These are phyloP conservation scores for Cucurbita argyrosperma DNA, from an alignment of 306 rosid species.

Conservation along the genomic window DNA sequence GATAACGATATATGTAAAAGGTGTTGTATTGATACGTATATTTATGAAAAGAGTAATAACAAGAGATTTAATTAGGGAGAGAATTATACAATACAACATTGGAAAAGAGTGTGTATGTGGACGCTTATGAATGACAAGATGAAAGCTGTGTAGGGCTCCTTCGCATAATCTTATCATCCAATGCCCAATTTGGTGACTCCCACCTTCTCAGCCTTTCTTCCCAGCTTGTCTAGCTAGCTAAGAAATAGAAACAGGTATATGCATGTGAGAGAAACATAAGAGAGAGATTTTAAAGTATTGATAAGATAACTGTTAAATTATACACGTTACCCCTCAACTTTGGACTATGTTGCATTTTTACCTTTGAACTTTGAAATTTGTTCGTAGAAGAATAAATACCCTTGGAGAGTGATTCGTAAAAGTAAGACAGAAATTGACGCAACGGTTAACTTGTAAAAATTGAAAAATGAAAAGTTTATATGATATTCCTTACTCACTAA, in stretches of 20 bases:
- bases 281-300: not conserved
- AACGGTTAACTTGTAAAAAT: not conserved
- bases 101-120: not conserved
- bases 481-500: too few species aligned
- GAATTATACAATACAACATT: not conserved
- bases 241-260: not conserved
- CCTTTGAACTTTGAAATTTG: not conserved
- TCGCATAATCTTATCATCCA: not conserved
- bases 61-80: not conserved
- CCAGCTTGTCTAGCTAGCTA: slow-evolving; percentile 37
- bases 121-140: not conserved
- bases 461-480: too few species aligned
- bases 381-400: not conserved
- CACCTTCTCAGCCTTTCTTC: not conserved
- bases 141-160: not conserved
- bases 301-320: not conserved
- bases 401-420: not conserved
- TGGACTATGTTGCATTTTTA: not conserved
- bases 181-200: not conserved
- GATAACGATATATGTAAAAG: not conserved
- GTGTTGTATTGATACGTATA: not conserved
- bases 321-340: not conserved
- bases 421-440: too few species aligned
- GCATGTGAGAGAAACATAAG: not conserved
- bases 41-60: not conserved